phyloP scores from a whole-genome alignment of 257 asterid genomes.

The Anisodus tanguticus region DNA sequence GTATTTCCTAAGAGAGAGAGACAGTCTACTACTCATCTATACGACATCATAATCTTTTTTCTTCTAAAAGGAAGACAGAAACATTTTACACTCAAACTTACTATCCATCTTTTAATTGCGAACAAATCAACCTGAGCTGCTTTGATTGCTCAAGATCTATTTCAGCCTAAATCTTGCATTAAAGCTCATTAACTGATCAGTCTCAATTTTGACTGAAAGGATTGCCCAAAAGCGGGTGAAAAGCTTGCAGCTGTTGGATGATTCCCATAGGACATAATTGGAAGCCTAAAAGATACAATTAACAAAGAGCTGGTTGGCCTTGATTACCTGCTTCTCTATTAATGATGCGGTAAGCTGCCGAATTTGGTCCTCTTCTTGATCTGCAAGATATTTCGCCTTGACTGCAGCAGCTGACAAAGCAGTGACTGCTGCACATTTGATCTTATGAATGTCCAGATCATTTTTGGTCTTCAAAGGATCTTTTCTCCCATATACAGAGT shows the following conservation, averaged over 20 bases:
- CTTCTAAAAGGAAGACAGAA: not conserved
- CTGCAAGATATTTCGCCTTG: slow-evolving; percentile 97
- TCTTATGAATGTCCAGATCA: slow-evolving; percentile 51
- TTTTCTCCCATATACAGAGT: slow-evolving; percentile 40
- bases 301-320: not conserved
- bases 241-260: not conserved
- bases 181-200: not conserved
- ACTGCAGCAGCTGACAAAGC: slow-evolving; percentile 95
- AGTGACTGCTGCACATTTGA: slow-evolving; percentile 77
- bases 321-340: slow-evolving; percentile 83
- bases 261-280: not conserved
- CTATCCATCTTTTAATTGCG: not conserved
- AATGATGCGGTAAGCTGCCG: slow-evolving; percentile 72
- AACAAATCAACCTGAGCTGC: not conserved
- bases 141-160: slow-evolving; percentile 18
- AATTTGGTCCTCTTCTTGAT: slow-evolving; percentile 87
- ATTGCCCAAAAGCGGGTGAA: not conserved
- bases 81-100: not conserved
- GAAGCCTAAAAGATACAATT: not conserved
- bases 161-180: slow-evolving; percentile 25
- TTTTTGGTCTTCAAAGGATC: slow-evolving; percentile 41
- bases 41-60: not conserved
- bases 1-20: slow-evolving; percentile 8
- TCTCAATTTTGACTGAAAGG: slow-evolving; percentile 17
- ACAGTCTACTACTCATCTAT: not conserved